Conservation (phyloP, 495 filamentous ascomycete species). For the Clohesyomyces aquaticus region DNA sequence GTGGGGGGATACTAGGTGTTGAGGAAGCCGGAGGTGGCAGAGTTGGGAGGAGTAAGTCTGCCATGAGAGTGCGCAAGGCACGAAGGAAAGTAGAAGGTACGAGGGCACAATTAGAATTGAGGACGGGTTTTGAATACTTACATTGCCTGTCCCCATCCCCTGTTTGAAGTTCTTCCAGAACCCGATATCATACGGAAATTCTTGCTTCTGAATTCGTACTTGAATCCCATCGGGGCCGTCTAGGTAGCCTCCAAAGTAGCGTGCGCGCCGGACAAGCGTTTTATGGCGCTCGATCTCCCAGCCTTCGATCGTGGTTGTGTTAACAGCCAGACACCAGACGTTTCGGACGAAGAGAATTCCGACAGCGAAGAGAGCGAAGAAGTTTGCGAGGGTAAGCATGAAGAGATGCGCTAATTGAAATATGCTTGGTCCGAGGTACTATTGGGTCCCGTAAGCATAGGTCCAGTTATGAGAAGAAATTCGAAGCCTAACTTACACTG, state of each 20-base stretch:
- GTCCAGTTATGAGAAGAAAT: constrained; percentile 36
- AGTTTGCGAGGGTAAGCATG: constrained; percentile 62
- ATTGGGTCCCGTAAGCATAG: constrained; percentile 38
- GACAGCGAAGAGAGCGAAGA: constrained; percentile 66
- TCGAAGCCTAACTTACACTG: constrained; percentile 50
- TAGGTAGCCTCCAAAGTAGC: constrained; percentile 61
- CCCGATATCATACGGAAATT: constrained; percentile 92
- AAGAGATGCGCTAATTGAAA: constrained; percentile 68
- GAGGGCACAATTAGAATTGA: too few species aligned
- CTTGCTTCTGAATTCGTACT: constrained; percentile 64
- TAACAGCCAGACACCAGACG: constrained; percentile 60
- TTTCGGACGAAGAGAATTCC: constrained; percentile 66
- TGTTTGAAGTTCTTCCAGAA: constrained; percentile 76
- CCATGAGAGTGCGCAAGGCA: too few species aligned
- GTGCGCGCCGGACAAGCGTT: constrained; percentile 65
- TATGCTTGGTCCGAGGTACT: constrained; percentile 74
- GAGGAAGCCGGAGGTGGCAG: too few species aligned
- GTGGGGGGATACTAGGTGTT: too few species aligned
- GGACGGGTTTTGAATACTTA: too few species aligned
- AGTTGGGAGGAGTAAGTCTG: too few species aligned
- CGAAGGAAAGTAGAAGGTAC: too few species aligned
- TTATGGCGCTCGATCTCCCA: constrained; percentile 93
- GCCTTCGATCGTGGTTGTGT: constrained; percentile 84
- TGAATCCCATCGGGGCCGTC: constrained; percentile 63
- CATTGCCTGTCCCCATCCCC: constrained; percentile 68